phyloP scores from a whole-genome alignment of 129 eudicot species.

The Scalesia atractyloides region DNA sequence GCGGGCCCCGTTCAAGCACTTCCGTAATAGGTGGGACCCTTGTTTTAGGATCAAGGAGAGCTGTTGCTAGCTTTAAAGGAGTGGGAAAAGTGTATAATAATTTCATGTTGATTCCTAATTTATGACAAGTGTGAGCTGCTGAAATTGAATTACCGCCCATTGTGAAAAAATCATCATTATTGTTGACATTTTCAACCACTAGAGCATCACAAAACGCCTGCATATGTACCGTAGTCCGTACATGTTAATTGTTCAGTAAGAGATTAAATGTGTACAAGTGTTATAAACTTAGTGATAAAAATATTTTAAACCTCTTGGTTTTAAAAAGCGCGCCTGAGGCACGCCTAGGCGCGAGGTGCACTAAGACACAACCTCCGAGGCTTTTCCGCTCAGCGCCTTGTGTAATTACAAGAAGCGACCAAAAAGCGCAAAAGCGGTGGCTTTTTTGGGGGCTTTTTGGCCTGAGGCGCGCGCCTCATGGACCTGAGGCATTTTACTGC shows the following conservation, averaged over 20 bases:
- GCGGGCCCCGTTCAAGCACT: constrained; percentile 27
- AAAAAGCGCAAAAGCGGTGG: too few relatives aligned
- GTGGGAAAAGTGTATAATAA: constrained; percentile 65
- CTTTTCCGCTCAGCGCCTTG: too few relatives aligned
- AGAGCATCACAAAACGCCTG: constrained; percentile 75
- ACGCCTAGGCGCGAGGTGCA: too few relatives aligned
- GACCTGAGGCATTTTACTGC: too few relatives aligned
- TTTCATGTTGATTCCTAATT: constrained; percentile 81
- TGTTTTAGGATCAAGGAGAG: constrained; percentile 41
- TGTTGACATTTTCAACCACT: constrained; percentile 49
- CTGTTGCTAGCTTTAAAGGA: constrained; percentile 61
- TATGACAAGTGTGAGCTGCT: constrained; percentile 81
- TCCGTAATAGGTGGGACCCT: constrained; percentile 22
- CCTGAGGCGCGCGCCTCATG: too few relatives aligned
- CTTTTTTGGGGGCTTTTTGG: too few relatives aligned
- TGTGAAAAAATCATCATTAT: constrained; percentile 66
- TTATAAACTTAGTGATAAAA: neutral
- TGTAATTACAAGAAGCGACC: too few relatives aligned
- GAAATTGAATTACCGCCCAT: constrained; percentile 87
- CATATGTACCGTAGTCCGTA: constrained; percentile 11
- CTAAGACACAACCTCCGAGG: too few relatives aligned
- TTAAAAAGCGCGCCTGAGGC: too few relatives aligned
- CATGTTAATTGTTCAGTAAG: constrained; percentile 3
- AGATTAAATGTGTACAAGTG: neutral
- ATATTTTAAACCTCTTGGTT: constrained; percentile 9